Evolutionary conservation across 176 grass and related monocot genomes (phyloP).

Genomic region (Ensete ventricosum): DNA sequence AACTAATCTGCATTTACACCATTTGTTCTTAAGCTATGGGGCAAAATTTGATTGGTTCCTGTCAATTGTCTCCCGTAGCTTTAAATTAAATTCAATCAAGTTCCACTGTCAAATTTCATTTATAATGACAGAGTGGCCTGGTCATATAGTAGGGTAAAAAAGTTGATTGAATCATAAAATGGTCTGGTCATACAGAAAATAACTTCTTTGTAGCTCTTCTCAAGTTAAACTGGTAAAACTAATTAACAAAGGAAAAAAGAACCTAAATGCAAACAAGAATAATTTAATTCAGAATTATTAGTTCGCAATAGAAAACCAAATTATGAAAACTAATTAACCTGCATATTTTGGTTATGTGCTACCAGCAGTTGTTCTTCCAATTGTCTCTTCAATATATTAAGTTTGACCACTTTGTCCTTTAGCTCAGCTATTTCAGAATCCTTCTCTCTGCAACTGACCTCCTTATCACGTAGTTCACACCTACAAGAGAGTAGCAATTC

Average conservation of each 20-base stretch:
- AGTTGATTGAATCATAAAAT: too few species aligned
- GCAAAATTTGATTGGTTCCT: too few species aligned
- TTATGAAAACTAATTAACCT: conserved; percentile 8
- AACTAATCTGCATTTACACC: background rate
- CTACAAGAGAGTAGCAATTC: conserved; percentile 27
- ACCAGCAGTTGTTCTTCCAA: conserved; percentile 55
- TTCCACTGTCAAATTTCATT: too few species aligned
- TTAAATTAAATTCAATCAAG: too few species aligned
- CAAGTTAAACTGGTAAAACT: too few species aligned
- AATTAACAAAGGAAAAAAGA: background rate
- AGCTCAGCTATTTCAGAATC: conserved; percentile 51
- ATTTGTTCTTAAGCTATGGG: background rate
- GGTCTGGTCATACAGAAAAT: too few species aligned
- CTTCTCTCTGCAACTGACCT: conserved; percentile 50
- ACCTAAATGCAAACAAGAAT: background rate
- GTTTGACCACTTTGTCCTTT: conserved; percentile 75
- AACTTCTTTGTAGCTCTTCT: too few species aligned
- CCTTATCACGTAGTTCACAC: conserved; percentile 65
- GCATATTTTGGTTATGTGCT: conserved; percentile 48
- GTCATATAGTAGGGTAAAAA: too few species aligned
- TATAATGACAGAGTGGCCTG: too few species aligned
- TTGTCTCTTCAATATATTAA: conserved; percentile 51
- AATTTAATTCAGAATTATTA: too few species aligned
- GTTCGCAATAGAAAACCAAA: background rate
- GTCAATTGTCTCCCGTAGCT: too few species aligned